These are phyloP conservation scores for Phialemoniopsis sp. DNA, from an alignment of 2,329 filamentous ascomycete genomes.

Conservation along the genomic window DNA sequence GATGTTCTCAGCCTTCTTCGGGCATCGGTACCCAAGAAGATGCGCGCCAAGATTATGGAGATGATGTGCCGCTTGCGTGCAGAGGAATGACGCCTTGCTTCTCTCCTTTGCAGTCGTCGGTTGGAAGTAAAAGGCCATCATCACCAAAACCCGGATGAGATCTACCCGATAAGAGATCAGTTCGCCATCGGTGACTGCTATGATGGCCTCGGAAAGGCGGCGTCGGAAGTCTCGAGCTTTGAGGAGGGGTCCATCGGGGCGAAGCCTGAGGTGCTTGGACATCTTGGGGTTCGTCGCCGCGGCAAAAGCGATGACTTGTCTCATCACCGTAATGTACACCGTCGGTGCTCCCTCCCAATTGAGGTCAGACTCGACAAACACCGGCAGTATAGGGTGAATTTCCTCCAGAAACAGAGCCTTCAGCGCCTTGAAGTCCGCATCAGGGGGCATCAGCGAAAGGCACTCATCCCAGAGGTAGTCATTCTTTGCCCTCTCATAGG, in stretches of 20 bases:
- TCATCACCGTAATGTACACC: conserved; percentile 37
- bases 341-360: conserved; percentile 9
- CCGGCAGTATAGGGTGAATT: conserved; percentile 50
- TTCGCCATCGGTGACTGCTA: conserved; percentile 47
- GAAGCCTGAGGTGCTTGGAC: conserved; percentile 37
- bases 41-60: conserved; percentile 54
- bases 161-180: conserved; percentile 50
- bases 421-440: conserved; percentile 39
- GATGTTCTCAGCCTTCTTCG: conserved; percentile 31
- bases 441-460: conserved; percentile 41
- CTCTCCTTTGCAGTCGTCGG: conserved; percentile 48
- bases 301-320: conserved; percentile 51
- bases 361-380: conserved; percentile 35
- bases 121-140: conserved; percentile 57
- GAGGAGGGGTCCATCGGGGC: conserved; percentile 32
- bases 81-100: conserved; percentile 49
- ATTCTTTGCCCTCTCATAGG: conserved; percentile 10
- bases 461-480: conserved; percentile 24
- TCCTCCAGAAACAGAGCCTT: conserved; percentile 43
- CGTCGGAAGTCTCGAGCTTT: conserved; percentile 43
- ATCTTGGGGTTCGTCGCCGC: conserved; percentile 25
- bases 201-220: conserved; percentile 40
- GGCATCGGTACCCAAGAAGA: conserved; percentile 28
- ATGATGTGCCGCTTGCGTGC: conserved; percentile 51
- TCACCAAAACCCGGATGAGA: conserved; percentile 47